Evolutionary conservation across 164 flowering plant genomes (phyloP), one percentile per base, ranked within the genome.

Genomic region (Stephania japonica): DNA sequence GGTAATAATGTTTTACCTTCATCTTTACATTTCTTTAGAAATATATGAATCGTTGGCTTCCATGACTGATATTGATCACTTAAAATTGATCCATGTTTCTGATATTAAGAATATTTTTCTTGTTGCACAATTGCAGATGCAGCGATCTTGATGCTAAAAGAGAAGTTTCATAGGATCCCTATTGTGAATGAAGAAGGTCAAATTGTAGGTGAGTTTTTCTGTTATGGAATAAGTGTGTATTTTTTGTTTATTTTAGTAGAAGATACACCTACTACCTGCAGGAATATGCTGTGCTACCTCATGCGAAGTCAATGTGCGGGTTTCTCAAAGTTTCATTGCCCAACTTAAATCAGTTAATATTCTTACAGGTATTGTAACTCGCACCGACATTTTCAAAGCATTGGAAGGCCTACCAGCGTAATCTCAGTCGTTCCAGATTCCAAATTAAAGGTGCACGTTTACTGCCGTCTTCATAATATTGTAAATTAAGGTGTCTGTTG

Each of bases 91-190:
- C 67, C 38, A 24, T 26, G 21, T 62, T 62, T 4, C 38, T 6
- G 24, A 42, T 7, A 25, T 14, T 13, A 7, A 25, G 38, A 3
- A 67, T 23, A 5, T 23, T 43, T 53, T 68, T 26, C n/a, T 69
- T 42, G 43, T 71, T 42, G 43, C 68, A 41, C 32, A 25, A 47
- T 63, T 68, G 73, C 78, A 81, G 83, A 81, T 70, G 83, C 83
- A 61, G 83, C 83, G 56, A 74, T 80, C 12, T 42, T 76, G 73
- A 78, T 81, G 81, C 81, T 81, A 27, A 78, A 73, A 75, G n/a
- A 70, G 68, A 78, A 78, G 71, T 73, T 81, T 65, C 83, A 81
- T 68, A 75, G 83, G 81, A 81, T 81, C 69, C 83, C 81, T 0
- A 68, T 81, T 73, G 78, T 78, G 50, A 78, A 81, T 75, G 79